Evolutionary conservation across 805 yeast genomes (phyloP), one percentile per base, ranked within the genome.

Genomic region (Priceomyces carsonii): DNA sequence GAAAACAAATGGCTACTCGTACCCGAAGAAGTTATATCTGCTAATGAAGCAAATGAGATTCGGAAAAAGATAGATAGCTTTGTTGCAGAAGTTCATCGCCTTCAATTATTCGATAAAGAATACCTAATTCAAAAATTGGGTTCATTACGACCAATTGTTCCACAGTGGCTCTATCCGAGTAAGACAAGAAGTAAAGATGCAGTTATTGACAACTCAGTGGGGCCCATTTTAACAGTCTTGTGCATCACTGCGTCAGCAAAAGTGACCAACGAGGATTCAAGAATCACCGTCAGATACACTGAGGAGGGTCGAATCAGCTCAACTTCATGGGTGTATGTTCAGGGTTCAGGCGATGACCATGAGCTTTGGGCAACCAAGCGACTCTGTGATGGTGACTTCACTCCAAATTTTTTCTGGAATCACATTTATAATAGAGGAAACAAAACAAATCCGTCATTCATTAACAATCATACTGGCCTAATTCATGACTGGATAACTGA

Each of bases 321-420:
- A 8, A 21, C 31, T 3, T 32, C 52, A 5, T 58, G 61, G 55
- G 45, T 54, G 15, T 89, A 89, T 51, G 85, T 88, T 1, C 96
- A 88, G 57, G 97, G 97, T 1, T 93, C 96, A 0, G 96, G 93
- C 0, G 97, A 89, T 57, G 96, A 90, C 50, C 95, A 89, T 54
- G 97, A 89, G 50, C 63, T 82, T 8, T 89, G 96, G 97, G 61
- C 62, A 0, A 53, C 67, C 1, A 42, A 42, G 22, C 57, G 54
- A 3, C 31, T 62, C 1, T 61, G 66, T 23, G 74, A 82, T 0
- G 65, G 73, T 4, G 62, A 69, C 0, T 55, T 87, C 19, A 71
- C 68, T 1, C 79, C 90, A 0, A 47, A 49, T 0, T 32, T 75
- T 18, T 75, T 84, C 32, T 87, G 95, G 95, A 34, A 51, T 3